Percentiles rank a stretch among this genome's conserved stretches.
These are phyloP conservation scores for Jackrogersella minutella DNA, from an alignment of 495 filamentous ascomycete genomes.

Conservation along the genomic window DNA sequence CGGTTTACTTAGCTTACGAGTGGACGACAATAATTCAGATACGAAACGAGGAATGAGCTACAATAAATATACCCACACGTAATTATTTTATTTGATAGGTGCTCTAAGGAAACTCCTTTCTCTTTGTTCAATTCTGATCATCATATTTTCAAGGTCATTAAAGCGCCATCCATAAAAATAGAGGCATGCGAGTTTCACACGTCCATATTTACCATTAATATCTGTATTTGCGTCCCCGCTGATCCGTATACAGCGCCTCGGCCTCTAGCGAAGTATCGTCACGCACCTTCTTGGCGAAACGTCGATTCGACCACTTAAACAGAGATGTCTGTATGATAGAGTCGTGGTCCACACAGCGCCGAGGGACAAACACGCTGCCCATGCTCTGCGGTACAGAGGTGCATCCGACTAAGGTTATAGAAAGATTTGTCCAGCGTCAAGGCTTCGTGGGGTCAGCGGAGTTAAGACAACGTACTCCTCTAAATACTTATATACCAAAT, in stretches of 20 bases:
- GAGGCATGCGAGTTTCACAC: neutral
- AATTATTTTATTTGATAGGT: too few species aligned
- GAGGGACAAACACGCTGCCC: slow-evolving; percentile 28
- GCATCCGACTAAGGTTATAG: slow-evolving; percentile 18
- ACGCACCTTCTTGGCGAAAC: slow-evolving; percentile 18
- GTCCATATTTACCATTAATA: slow-evolving; percentile 25
- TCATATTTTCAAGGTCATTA: neutral
- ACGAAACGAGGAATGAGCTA: too few species aligned
- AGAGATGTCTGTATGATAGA: slow-evolving; percentile 22
- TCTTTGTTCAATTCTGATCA: neutral
- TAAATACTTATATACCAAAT: slow-evolving; percentile 32
- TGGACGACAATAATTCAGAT: neutral
- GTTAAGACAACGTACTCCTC: slow-evolving; percentile 19
- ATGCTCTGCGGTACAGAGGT: slow-evolving; percentile 24
- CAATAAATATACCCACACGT: too few species aligned
- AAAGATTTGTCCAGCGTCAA: neutral
- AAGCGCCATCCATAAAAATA: neutral
- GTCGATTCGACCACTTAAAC: slow-evolving; percentile 29
- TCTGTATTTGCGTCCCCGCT: slow-evolving; percentile 15
- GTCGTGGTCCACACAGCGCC: slow-evolving; percentile 27
- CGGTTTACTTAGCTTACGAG: neutral
- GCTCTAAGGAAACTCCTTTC: too few species aligned
- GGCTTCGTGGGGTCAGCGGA: neutral
- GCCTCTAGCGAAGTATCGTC: slow-evolving; percentile 18
- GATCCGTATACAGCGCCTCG: slow-evolving; percentile 27